Conservation (phyloP, 306 rosid genomes). For the Geum urbanum region DNA sequence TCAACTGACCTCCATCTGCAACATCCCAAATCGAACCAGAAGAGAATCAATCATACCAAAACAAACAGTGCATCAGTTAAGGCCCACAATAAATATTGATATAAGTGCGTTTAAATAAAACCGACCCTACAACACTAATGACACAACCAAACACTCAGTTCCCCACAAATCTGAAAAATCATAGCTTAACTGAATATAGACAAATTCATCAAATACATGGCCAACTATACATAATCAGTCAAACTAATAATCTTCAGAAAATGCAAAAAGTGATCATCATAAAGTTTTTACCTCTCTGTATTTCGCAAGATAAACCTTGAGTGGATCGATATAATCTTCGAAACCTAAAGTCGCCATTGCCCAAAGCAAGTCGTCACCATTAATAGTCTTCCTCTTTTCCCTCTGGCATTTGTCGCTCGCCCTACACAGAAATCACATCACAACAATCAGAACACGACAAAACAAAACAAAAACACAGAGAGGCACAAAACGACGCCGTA, state of each 20-base stretch:
- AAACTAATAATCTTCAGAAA: neutral
- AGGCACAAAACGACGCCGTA: conserved; percentile 15
- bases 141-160: neutral
- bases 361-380: conserved; percentile 98
- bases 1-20: conserved; percentile 87
- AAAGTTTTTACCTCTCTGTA: conserved; percentile 66
- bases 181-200: neutral
- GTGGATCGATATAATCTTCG: conserved; percentile 91
- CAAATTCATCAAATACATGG: neutral
- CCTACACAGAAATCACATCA: conserved; percentile 34
- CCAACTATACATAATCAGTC: neutral
- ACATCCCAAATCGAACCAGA: conserved; percentile 28
- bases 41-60: conserved; percentile 24
- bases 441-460: neutral
- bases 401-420: conserved; percentile 99
- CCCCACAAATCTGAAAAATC: neutral
- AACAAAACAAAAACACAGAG: neutral
- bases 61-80: conserved; percentile 38
- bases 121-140: conserved; percentile 8
- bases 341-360: conserved; percentile 94
- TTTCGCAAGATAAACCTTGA: conserved; percentile 71
- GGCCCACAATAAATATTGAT: neutral
- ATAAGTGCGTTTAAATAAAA: neutral
- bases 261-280: neutral
- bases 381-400: conserved; percentile 94